A percentile compares a stretch with the other conserved stretches of the same genome.
These are phyloP conservation scores for Candida stauntonica DNA, from an alignment of 805 yeast species.

Conservation along the genomic window DNA sequence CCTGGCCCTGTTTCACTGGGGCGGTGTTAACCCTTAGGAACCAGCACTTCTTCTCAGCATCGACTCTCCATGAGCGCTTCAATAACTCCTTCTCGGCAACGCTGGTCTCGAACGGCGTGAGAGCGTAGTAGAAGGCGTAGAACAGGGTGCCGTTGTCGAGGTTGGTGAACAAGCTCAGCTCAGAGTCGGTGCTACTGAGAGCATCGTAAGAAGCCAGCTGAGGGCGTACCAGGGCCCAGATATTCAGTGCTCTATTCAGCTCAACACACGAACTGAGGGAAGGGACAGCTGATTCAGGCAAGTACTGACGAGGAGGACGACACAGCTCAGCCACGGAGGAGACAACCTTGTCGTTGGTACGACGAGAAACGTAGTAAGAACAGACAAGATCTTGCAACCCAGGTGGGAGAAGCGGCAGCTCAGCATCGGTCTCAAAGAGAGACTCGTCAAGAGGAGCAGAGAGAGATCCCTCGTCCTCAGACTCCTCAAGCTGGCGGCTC, in stretches of 20 bases:
- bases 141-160: conserved; percentile 42
- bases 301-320: conserved; percentile 11
- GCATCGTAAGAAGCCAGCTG: conserved; percentile 53
- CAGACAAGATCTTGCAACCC: conserved; percentile 30
- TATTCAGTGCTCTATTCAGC: conserved; percentile 82
- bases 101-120: conserved; percentile 64
- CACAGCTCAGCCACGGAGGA: conserved; percentile 8
- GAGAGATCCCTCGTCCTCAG: no score
- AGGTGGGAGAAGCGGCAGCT: conserved; percentile 24
- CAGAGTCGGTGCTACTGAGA: conserved; percentile 60
- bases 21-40: conserved; percentile 54
- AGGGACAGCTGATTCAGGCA: conserved; percentile 8
- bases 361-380: conserved; percentile 23
- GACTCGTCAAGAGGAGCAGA: conserved; percentile 19
- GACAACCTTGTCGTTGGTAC: conserved; percentile 7
- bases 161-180: conserved; percentile 2
- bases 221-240: conserved; percentile 76
- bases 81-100: conserved; percentile 74
- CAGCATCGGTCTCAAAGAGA: conserved; percentile 18
- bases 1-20: conserved; percentile 7
- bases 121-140: conserved; percentile 81
- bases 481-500: no score
- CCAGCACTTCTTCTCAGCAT: conserved; percentile 70
- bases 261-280: conserved; percentile 58
- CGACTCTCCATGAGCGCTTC: conserved; percentile 71